Evolutionary conservation across 2,329 filamentous ascomycete species (phyloP), one percentile per base, ranked within the genome.

Genomic region (Rhytidhysteron rufulum): DNA sequence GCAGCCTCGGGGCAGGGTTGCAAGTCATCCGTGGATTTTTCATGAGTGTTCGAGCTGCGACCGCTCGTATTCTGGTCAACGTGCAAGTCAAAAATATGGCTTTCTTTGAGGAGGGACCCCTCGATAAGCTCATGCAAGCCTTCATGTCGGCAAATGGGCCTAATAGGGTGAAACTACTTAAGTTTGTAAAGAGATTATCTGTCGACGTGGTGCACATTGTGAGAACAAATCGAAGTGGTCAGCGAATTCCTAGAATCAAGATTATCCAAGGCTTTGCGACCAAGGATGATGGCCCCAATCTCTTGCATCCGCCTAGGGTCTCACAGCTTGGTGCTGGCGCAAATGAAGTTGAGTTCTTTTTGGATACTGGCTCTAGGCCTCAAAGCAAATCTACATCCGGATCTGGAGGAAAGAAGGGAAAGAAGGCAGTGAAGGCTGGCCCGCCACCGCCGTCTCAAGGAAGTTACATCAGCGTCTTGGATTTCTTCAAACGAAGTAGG

Each of bases 21-120:
- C 65, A 75, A 39, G 78, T 77, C 1, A 60, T 82, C 9, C 70
- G 79, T 27, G 80, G 80, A 0, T 83, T 77, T 58, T 82, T 77
- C 50, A 66, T 77, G 7, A 82, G 78, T 50, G 74, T 79, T 32
- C 75, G 80, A 4, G 66, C 74, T 7, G 75, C 77, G 1, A 77
- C 77, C 16, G 70, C 70, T 29, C 71, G 78, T 5, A 63, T 83
- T 11, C 54, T 84, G 1, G 58, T 83, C 18, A 84, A 84, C 37
- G 66, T 83, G 2, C 79, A 83, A 39, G 77, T 82, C 31, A 78
- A 74, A 13, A 71, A 74, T 41, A 67, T 71, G 2, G 77, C 78
- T 0, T 82, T 79, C 49, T 79, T 78, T 52, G 62, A 74, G 40
- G 51, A 65, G 1, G 65, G 65, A 2, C 56, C 58, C 3, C 49